Conservation (phyloP, 257 asterid genomes). For the Solanum pinnatisectum region DNA sequence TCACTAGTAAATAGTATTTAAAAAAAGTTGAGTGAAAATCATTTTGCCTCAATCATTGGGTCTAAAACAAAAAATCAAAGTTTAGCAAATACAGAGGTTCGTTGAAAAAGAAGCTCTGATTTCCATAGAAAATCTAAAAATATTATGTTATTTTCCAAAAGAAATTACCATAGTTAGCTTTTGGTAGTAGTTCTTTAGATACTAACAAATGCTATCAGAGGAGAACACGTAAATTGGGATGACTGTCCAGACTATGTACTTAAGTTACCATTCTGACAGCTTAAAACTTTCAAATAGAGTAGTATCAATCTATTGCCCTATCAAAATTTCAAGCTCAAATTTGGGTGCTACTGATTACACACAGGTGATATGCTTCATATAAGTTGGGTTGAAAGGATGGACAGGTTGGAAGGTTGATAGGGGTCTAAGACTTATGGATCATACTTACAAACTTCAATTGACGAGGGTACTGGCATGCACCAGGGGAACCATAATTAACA, state of each 20-base stretch:
- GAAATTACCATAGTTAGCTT: background rate
- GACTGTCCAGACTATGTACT: background rate
- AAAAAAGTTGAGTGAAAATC: background rate
- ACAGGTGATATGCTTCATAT: background rate
- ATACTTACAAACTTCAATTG: slow-evolving; percentile 57
- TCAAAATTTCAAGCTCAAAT: background rate
- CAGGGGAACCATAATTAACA: slow-evolving; percentile 85
- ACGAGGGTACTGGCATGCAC: slow-evolving; percentile 84
- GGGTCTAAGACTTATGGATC: background rate
- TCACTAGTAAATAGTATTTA: background rate
- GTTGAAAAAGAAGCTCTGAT: background rate
- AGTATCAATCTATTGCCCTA: background rate
- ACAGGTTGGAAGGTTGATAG: background rate
- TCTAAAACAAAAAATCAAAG: background rate
- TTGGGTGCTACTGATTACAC: background rate
- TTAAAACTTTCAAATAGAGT: background rate
- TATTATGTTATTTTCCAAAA: background rate
- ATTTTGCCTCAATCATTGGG: background rate
- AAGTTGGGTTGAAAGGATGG: background rate
- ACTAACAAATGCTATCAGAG: background rate
- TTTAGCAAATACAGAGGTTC: background rate
- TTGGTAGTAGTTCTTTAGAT: background rate
- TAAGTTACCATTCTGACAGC: background rate
- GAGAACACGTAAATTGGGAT: background rate
- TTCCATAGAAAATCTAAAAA: background rate